Evolutionary conservation across 176 grass and related monocot genomes (phyloP), one percentile per base, ranked within the genome.

Genomic region (Phoenix roebelenii): DNA sequence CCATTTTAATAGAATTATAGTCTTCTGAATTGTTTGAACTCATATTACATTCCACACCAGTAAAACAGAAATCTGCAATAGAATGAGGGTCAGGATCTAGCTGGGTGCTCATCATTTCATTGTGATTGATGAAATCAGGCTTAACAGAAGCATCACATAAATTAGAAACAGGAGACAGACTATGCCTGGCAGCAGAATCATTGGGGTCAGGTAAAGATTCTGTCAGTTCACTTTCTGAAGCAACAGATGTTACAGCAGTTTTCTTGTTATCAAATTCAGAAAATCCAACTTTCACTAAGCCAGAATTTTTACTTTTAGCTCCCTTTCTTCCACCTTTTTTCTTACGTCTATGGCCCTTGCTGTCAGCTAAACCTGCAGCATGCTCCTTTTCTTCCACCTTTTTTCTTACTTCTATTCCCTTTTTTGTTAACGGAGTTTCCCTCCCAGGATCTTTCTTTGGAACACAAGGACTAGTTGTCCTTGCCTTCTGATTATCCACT

Each of bases 321-420:
- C 77, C 87, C 88, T 83, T 97, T 57, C 81, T 74, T 66, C 79
- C 85, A 67, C 72, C 85, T 80, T 83, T 97, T 67, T 84, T 91
- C 79, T 91, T 97, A 66, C 60, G 70, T 55, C 67, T 63, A 17
- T 70, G 64, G 71, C 58, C 78, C 63, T 76, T 97, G 72, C 65
- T 63, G 24, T 90, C 77, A 44, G 29, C 57, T 50, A 70, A 73
- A 18, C 44, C 52, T 22, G 70, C 64, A 72, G 54, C 18, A 72
- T 76, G 73, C 67, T 78, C 87, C 49, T 76, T 28, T 20, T 74
- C 19, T 67, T 49, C 64, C 49, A 15, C 16, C 24, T 60, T 44
- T 30, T 30, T 30, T 6, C 28, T 30, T 30, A 30, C 28, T 30
- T 30, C 28, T 4, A 30, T 30, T 30, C 28, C 51, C 26, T 29